Evolutionary conservation across 169 alveolate genomes (phyloP).

Genomic region (Plasmodium adleri): DNA sequence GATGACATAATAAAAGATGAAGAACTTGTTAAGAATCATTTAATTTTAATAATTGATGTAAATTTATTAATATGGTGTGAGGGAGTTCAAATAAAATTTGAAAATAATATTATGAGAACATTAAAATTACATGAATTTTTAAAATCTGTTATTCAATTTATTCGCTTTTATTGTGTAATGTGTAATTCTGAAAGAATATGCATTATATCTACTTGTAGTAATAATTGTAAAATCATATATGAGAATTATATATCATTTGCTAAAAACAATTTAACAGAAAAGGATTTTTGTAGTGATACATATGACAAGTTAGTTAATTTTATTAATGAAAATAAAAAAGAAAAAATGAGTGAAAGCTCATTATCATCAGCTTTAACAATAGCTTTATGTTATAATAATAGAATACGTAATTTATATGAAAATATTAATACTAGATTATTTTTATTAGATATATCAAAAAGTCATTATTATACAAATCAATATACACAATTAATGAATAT

Average conservation of each 20-base stretch:
- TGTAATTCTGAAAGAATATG: slow-evolving; percentile 71
- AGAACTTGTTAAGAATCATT: slow-evolving; percentile 18
- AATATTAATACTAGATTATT: slow-evolving; percentile 54
- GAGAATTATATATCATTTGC: slow-evolving; percentile 65
- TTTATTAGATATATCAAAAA: slow-evolving; percentile 49
- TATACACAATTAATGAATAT: slow-evolving; percentile 74
- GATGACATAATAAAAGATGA: slow-evolving; percentile 26
- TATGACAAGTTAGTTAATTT: slow-evolving; percentile 54
- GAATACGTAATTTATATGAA: slow-evolving; percentile 60
- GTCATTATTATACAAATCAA: slow-evolving; percentile 62
- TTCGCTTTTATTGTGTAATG: slow-evolving; percentile 66
- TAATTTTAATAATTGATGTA: slow-evolving; percentile 56
- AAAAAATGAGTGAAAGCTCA: slow-evolving; percentile 35
- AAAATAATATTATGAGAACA: slow-evolving; percentile 37
- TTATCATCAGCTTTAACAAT: slow-evolving; percentile 58
- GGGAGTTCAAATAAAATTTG: slow-evolving; percentile 71
- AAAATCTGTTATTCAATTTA: slow-evolving; percentile 51
- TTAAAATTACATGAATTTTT: slow-evolving; percentile 41
- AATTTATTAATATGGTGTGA: slow-evolving; percentile 63
- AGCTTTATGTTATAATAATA: slow-evolving; percentile 60
- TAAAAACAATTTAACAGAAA: slow-evolving; percentile 61
- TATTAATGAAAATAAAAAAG: slow-evolving; percentile 46
- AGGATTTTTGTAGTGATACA: slow-evolving; percentile 39
- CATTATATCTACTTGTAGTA: slow-evolving; percentile 52
- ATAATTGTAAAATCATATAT: slow-evolving; percentile 39